Percentiles rank a stretch among this genome's conserved stretches.
Conservation (phyloP, 495 filamentous ascomycete species). For the Neurospora sp. region DNA sequence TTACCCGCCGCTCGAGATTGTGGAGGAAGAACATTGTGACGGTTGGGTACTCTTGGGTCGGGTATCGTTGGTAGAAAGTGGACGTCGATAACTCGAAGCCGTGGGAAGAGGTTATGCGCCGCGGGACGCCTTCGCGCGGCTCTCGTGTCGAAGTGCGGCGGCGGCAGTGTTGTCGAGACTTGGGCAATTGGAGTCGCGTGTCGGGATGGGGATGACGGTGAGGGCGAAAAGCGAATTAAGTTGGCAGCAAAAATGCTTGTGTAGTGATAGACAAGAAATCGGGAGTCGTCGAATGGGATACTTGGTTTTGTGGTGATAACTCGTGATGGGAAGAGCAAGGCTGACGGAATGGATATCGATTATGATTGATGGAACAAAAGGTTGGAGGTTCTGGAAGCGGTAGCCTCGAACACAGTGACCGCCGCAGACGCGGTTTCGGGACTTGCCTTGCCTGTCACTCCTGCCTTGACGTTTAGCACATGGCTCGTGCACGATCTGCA, state of each 20-base stretch:
- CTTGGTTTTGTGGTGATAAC: not conserved
- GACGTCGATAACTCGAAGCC: not conserved
- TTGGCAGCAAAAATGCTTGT: not conserved
- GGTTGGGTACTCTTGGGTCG: not conserved
- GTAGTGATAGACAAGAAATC: not conserved
- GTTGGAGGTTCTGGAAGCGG: not conserved
- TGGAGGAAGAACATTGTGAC: constrained; percentile 89
- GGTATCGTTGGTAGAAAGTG: not conserved
- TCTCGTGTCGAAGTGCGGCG: not conserved
- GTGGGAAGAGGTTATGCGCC: not conserved
- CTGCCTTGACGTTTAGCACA: not conserved
- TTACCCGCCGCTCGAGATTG: constrained; percentile 84
- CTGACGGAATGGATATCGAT: not conserved
- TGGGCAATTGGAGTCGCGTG: not conserved
- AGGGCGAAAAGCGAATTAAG: not conserved
- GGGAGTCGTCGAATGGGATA: not conserved
- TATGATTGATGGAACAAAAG: not conserved
- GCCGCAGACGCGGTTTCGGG: not conserved
- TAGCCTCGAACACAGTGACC: not conserved
- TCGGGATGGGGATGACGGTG: not conserved
- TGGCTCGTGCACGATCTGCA: not conserved
- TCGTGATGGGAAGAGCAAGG: not conserved
- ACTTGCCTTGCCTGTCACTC: not conserved
- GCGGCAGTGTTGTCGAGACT: not conserved
- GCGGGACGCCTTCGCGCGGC: not conserved